These are phyloP conservation scores for Alloascoidea hylecoeti DNA, from an alignment of 805 yeast genomes.

Conservation along the genomic window DNA sequence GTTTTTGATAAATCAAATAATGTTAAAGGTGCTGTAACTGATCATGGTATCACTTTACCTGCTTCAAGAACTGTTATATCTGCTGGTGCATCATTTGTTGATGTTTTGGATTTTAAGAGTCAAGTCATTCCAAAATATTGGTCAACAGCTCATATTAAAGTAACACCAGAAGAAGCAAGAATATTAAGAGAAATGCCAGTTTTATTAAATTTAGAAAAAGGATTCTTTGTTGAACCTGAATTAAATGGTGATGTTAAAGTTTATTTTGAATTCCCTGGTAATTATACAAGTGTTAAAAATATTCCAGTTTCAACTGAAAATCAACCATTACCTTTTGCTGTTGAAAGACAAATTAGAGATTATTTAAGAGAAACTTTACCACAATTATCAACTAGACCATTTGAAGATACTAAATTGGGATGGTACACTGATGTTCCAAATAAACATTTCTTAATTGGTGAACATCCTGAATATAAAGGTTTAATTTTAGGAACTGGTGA, in stretches of 20 bases:
- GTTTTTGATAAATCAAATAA: background rate
- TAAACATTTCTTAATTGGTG: constrained; percentile 17
- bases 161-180: constrained; percentile 10
- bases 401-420: constrained; percentile 21
- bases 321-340: constrained; percentile 9
- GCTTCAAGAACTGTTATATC: constrained; percentile 26
- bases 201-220: constrained; percentile 10
- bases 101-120: constrained; percentile 10
- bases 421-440: constrained; percentile 23
- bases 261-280: constrained; percentile 16
- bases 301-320: constrained; percentile 7
- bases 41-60: background rate
- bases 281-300: constrained; percentile 4
- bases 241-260: constrained; percentile 10
- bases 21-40: background rate
- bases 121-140: constrained; percentile 11
- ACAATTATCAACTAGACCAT: constrained; percentile 9
- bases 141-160: constrained; percentile 11
- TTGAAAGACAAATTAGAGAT: constrained; percentile 8
- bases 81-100: constrained; percentile 10
- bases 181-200: constrained; percentile 9
- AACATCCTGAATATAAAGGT: constrained; percentile 13
- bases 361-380: constrained; percentile 10
- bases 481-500: constrained; percentile 21
- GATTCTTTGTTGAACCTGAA: constrained; percentile 12